Conservation (phyloP, 768 basidiomycete species). For the Xanthoconium purpureum region DNA sequence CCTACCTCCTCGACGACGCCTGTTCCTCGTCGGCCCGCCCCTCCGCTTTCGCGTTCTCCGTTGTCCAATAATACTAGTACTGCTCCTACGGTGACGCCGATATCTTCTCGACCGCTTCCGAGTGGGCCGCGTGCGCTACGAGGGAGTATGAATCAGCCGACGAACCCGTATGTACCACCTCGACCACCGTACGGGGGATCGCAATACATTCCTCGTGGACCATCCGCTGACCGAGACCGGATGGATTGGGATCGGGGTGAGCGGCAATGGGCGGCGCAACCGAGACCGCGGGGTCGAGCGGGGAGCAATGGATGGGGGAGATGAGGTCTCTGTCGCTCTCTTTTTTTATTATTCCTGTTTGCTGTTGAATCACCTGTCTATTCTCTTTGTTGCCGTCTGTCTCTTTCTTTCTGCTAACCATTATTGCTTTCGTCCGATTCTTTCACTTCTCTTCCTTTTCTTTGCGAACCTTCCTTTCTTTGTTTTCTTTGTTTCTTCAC, state of each 20-base stretch:
- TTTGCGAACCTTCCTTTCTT: background rate
- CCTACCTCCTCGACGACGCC: slow-evolving; percentile 22
- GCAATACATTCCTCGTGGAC: slow-evolving; percentile 46
- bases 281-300: slow-evolving; percentile 32
- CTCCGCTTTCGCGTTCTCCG: slow-evolving; percentile 31
- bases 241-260: slow-evolving; percentile 45
- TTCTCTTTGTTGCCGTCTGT: background rate
- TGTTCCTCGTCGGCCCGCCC: slow-evolving; percentile 29
- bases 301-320: slow-evolving; percentile 38
- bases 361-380: slow-evolving; percentile 8
- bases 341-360: slow-evolving; percentile 10
- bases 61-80: slow-evolving; percentile 22
- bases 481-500: slow-evolving; percentile 7
- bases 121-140: slow-evolving; percentile 41
- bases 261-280: slow-evolving; percentile 29
- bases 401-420: slow-evolving; percentile 24
- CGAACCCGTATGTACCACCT: slow-evolving; percentile 17
- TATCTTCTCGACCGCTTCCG: slow-evolving; percentile 34
- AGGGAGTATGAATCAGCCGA: slow-evolving; percentile 23
- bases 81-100: slow-evolving; percentile 19
- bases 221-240: slow-evolving; percentile 51
- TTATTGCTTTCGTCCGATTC: slow-evolving; percentile 30
- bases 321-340: slow-evolving; percentile 3
- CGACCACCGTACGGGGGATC: slow-evolving; percentile 27
- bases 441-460: background rate